A percentile compares a stretch with the other conserved stretches of the same genome.
Evolutionary conservation across 805 yeast species (phyloP).

Genomic region (Pichia membranifaciens): DNA sequence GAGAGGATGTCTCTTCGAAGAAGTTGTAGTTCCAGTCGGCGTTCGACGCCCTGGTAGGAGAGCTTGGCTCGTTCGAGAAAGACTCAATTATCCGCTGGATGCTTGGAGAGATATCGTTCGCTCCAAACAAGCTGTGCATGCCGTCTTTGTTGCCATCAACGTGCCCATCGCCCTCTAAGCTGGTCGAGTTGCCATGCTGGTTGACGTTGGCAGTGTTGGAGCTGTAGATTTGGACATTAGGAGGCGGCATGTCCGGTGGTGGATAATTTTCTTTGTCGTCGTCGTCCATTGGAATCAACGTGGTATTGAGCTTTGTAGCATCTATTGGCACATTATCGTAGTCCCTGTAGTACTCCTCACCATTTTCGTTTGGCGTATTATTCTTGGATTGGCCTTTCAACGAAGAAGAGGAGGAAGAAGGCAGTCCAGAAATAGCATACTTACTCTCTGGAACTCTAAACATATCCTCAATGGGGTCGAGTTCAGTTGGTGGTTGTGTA

Average conservation of each 20-base stretch:
- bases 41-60: slow-evolving; percentile 23
- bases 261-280: slow-evolving; percentile 30
- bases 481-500: neutral
- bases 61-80: slow-evolving; percentile 25
- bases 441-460: slow-evolving; percentile 4
- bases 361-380: slow-evolving; percentile 8
- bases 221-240: neutral
- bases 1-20: slow-evolving; percentile 13
- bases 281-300: slow-evolving; percentile 47
- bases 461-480: slow-evolving; percentile 7
- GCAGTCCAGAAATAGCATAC: neutral
- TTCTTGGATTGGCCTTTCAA: slow-evolving; percentile 7
- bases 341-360: slow-evolving; percentile 7
- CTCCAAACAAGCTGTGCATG: slow-evolving; percentile 19
- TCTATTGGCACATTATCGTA: slow-evolving; percentile 34
- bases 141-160: slow-evolving; percentile 8
- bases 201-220: neutral
- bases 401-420: slow-evolving; percentile 1
- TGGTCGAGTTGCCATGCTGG: neutral
- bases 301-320: slow-evolving; percentile 51
- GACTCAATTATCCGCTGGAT: slow-evolving; percentile 30
- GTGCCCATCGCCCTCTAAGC: neutral
- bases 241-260: slow-evolving; percentile 6
- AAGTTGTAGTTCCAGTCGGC: slow-evolving; percentile 28
- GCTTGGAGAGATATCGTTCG: slow-evolving; percentile 30